phyloP scores from a whole-genome alignment of 2,329 filamentous ascomycete genomes.

The Verticillium nubilum region DNA sequence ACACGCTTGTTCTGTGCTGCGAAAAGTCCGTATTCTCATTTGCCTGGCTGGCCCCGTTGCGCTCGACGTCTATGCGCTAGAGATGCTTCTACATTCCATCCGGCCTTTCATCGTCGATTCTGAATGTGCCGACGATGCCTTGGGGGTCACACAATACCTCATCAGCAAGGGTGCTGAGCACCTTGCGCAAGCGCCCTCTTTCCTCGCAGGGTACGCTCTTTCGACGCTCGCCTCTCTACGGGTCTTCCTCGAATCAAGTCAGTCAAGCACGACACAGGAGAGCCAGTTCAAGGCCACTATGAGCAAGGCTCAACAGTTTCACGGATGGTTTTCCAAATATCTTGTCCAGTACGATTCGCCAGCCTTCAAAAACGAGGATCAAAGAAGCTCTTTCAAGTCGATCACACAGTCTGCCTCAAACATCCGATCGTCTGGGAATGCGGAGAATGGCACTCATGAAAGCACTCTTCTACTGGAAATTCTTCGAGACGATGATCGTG shows the following conservation, averaged over 20 bases:
- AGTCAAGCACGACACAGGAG: constrained; percentile 79
- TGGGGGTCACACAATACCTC: constrained; percentile 83
- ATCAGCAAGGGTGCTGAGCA: constrained; percentile 62
- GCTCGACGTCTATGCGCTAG: constrained; percentile 74
- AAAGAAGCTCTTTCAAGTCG: constrained; percentile 54
- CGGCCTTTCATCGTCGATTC: constrained; percentile 73
- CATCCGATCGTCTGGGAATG: constrained; percentile 64
- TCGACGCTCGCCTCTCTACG: constrained; percentile 75
- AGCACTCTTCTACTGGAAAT: constrained; percentile 76
- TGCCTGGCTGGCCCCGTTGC: constrained; percentile 69
- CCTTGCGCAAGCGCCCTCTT: constrained; percentile 62
- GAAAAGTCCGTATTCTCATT: constrained; percentile 78
- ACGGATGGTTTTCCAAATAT: constrained; percentile 70
- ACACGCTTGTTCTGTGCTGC: constrained; percentile 79
- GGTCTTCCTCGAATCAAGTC: constrained; percentile 67
- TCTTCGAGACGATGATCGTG: constrained; percentile 63
- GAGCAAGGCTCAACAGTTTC: constrained; percentile 69
- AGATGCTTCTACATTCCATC: constrained; percentile 83
- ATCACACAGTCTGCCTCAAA: constrained; percentile 66
- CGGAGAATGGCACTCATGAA: constrained; percentile 65
- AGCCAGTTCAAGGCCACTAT: constrained; percentile 74
- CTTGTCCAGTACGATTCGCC: constrained; percentile 57
- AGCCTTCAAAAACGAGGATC: constrained; percentile 39
- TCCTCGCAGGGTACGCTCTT: constrained; percentile 74
- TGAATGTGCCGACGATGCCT: constrained; percentile 84